A percentile compares a stretch with the other conserved stretches of the same genome.
phyloP scores from a whole-genome alignment of 2,329 filamentous ascomycete genomes.

The Cordyceps cicadae region DNA sequence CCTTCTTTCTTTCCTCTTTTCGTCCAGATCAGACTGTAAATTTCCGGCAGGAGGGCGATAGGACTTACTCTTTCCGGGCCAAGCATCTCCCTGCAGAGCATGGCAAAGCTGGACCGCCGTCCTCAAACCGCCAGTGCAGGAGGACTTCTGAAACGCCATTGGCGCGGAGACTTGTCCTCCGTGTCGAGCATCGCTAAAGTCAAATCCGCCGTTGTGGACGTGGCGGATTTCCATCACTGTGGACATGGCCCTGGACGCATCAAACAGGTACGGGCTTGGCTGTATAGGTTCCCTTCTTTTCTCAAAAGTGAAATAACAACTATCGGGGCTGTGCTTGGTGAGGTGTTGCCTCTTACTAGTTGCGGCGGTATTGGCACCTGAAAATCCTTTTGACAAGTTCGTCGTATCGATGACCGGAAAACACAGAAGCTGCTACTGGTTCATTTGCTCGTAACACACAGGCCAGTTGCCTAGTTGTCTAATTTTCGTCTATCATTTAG shows the following conservation, averaged over 20 bases:
- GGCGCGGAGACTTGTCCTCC: background rate
- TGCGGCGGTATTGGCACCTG: background rate
- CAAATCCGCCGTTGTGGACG: background rate
- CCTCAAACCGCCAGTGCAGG: constrained; percentile 8
- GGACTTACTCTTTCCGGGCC: too few species aligned
- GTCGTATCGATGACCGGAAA: background rate
- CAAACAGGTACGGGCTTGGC: background rate
- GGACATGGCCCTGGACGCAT: background rate
- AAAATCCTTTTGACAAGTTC: background rate
- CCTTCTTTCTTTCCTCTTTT: background rate
- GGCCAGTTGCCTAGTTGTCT: background rate
- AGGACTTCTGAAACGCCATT: constrained; percentile 5
- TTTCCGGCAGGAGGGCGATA: background rate
- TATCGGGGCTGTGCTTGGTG: background rate
- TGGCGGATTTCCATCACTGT: too few species aligned
- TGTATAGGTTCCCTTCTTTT: background rate
- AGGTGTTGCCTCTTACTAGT: background rate
- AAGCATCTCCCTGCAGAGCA: background rate
- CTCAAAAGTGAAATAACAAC: background rate
- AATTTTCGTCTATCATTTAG: background rate
- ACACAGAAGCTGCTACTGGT: background rate
- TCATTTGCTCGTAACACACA: background rate
- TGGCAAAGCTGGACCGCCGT: background rate
- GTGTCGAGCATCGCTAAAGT: background rate
- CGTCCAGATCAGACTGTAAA: background rate